Base-by-base conservation (phyloP, 768 basidiomycete species). In the Boletus reticulatus region DNA sequence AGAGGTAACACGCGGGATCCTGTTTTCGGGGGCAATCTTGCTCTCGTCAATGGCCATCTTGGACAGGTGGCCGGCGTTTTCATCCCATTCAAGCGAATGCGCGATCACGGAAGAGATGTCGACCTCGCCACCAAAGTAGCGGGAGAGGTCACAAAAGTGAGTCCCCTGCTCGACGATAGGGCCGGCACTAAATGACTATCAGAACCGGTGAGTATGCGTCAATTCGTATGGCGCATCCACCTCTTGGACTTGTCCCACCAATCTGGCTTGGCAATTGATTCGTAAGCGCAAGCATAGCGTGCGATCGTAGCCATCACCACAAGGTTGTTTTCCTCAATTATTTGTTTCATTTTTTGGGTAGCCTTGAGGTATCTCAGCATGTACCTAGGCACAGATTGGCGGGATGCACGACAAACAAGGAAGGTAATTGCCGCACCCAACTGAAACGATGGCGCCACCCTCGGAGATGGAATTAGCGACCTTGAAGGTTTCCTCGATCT, bases 71-170 rank as follows among this genome's bases (percentile, higher is more conserved):
- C 96, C 96, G 11, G 96, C 89, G 60, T 85, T 82, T 72, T 98
- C 95, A 68, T 92, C 78, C 89, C 89, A 94, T 68, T 96, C 95
- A 32, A 98, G 80, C 10, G 94, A 92, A 67, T 94, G 92, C 16
- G 95, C 96, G 38, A 70, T 75, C 39, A 93, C 89, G 34, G 81
- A 82, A 49, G 84, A 75, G 57, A 95, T 85, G 67, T 97, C 92
- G 55, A 97, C 92, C 61, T 96, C 92, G 16, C 96, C 96, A 49
- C 95, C 96, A 67, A 98, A 98, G 78, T 96, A 96, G 62, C 96
- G 88, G 39, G 94, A 97, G 43, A 97, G 81, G 75, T 98, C 94
- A 64, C 92, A 94, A 76, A 98, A 96, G 76, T 98, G 96, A 14
- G 96, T 98, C 45, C 92, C 95, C 76, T 94, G 90, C 72, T 94